These are phyloP conservation scores for Sporothrix curviconia DNA, from an alignment of 2,329 filamentous ascomycete genomes.

Conservation along the genomic window DNA sequence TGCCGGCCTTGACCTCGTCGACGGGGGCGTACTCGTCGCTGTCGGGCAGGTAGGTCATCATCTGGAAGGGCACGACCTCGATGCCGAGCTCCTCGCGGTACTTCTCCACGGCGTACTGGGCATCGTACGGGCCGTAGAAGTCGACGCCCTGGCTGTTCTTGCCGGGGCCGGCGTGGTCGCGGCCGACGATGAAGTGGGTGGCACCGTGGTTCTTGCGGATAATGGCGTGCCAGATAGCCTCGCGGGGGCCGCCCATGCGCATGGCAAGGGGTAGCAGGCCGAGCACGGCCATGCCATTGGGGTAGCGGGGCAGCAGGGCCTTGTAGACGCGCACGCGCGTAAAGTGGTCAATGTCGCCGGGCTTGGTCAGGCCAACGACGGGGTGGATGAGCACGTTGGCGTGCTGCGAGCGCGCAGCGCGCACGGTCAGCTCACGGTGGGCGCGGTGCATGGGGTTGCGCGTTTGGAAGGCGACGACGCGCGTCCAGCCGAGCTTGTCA, in stretches of 20 bases:
- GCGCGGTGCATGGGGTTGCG: conserved; percentile 99
- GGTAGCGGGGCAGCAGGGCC: conserved; percentile 90
- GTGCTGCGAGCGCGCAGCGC: conserved; percentile 88
- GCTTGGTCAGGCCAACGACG: conserved; percentile 96
- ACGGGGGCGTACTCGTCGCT: conserved; percentile 92
- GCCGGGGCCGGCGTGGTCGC: conserved; percentile 94
- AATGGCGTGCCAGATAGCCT: conserved; percentile 99
- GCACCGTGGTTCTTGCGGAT: conserved; percentile 99
- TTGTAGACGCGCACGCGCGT: conserved; percentile 98
- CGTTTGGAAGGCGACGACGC: conserved; percentile 98
- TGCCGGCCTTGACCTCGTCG: conserved; percentile 77
- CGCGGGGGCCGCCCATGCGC: conserved; percentile 97
- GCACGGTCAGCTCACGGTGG: conserved; percentile 94
- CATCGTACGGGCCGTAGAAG: conserved; percentile 97
- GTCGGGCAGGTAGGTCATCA: conserved; percentile 98
- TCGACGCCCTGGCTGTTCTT: conserved; percentile 97
- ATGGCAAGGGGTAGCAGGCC: conserved; percentile 93
- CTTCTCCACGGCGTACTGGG: conserved; percentile 92
- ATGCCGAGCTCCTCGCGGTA: conserved; percentile 96
- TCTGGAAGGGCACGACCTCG: conserved; percentile 98
- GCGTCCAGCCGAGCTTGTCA: conserved; percentile 98
- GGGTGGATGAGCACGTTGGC: conserved; percentile 99
- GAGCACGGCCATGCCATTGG: conserved; percentile 97
- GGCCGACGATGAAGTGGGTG: conserved; percentile 97
- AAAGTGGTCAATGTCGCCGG: conserved; percentile 99